Base-by-base conservation (phyloP, 495 filamentous ascomycete species). In the Podospora tetraspora region DNA sequence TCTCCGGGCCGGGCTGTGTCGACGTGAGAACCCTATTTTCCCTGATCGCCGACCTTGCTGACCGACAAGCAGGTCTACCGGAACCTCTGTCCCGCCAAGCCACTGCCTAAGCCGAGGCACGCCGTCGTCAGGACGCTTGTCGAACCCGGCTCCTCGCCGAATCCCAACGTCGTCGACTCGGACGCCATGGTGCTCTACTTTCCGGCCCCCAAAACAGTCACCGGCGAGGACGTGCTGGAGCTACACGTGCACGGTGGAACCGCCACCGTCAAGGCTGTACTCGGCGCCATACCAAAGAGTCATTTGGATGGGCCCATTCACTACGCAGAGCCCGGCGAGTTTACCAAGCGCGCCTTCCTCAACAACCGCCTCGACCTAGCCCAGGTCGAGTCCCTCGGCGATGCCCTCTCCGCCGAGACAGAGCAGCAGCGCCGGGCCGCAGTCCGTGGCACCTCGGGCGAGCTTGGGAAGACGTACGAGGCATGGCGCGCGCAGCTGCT, bases 261-360 rank as follows among this genome's bases (percentile, higher is more conserved):
- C 0, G 96, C 95, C 8, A 91, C 94, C 29, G 88, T 96, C 64
- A 91, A 90, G 72, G 90, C 96, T 7, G 91, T 97, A 0, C 84
- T 99, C 1, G 76, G 83, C 9, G 93, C 92, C 10, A 92, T 99
- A 66, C 83, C 90, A 0, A 79, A 79, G 52, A 80, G 73, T 62
- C 8, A 56, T 6, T 67, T 70, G 6, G 30, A 43, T 3, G 32
- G 29, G 16, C 59, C 24, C 19, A 87, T 97, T 59, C 92, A 92
- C 12, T 97, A 96, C 72, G 95, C 95, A 0, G 95, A 97, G 72
- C 91, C 95, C 1, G 95, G 95, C 66, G 95, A 99, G 74, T 99
- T 99, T 78, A 98, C 95, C 8, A 89, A 89, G 34, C 91, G 94
- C 52, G 93, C 96, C 8, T 99, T 99, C 76, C 82, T 91, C 78